Evolutionary conservation across 345 rosid species (phyloP), one percentile per base, ranked within the genome.

Genomic region (Camelina hispida): DNA sequence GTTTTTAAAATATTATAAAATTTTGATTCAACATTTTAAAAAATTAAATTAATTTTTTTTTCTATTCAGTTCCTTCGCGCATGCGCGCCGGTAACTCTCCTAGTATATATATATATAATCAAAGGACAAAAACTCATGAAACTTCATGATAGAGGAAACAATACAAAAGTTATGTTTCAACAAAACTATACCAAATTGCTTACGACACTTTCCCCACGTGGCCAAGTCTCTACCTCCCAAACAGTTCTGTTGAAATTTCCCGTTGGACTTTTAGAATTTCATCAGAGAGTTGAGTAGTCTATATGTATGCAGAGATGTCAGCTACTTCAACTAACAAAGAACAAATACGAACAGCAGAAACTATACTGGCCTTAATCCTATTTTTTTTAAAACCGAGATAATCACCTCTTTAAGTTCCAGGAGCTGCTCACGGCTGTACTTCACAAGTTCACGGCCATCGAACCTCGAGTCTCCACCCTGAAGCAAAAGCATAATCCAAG

Each of bases 161-260:
- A 32, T 43, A 5, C 5, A 76, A 40, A 16, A n/a, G 14, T 54
- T 62, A 71, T 28, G 62, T 15, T 48, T 38, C 66, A 18, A 56
- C 22, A 54, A 62, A 69, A 42, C 8, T 25, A 77, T 55, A 56
- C 67, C 62, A 71, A 22, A 61, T 53, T 73, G 83, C 87, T 82
- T 46, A 86, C 90, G 76, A 72, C 86, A 84, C 65, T 83, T 77
- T 91, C 91, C 40, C 80, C 87, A 69, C 64, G 90, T 47, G 75
- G 77, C 97, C 91, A 86, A 75, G 68, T 87, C 69, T 84, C 86
- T 66, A 80, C 91, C 73, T 83, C 89, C 87, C 87, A 75, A 79
- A 81, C 60, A 90, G 78, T 77, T 91, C 93, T n/a, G 77, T 66
- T 9, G 85, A 87, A 79, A 84, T 72, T 82, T 93, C 93, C 71